These are phyloP conservation scores for Chrysoporthe austroafricana DNA, from an alignment of 2,329 filamentous ascomycete genomes.

Conservation along the genomic window DNA sequence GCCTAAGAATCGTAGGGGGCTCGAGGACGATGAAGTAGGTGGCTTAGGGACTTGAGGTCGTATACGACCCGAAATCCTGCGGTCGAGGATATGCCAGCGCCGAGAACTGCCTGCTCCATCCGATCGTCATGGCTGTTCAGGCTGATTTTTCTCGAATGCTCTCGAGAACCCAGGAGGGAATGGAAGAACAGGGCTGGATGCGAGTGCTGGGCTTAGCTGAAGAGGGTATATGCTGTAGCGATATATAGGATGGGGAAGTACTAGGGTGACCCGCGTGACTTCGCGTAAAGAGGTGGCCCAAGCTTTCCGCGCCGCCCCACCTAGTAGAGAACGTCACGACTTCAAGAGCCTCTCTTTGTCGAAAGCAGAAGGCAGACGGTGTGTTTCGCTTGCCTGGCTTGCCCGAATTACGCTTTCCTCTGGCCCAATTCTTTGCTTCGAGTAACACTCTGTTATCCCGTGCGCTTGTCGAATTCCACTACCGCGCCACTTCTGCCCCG, in stretches of 20 bases:
- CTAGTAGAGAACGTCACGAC: slow-evolving; percentile 22
- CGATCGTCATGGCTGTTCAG: not conserved
- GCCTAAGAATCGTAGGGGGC: no score
- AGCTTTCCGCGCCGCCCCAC: slow-evolving; percentile 23
- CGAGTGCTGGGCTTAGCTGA: no score
- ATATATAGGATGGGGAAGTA: no score
- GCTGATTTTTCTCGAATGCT: no score
- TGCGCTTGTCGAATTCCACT: not conserved
- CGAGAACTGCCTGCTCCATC: not conserved
- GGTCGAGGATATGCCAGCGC: no score
- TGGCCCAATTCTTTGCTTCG: not conserved
- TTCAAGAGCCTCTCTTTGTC: slow-evolving; percentile 1
- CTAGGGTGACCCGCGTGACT: slow-evolving; percentile 20
- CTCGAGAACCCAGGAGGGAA: no score
- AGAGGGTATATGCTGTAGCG: no score
- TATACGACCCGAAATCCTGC: no score
- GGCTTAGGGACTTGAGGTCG: no score
- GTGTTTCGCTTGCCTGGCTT: not conserved
- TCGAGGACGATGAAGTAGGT: no score
- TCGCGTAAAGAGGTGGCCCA: slow-evolving; percentile 26
- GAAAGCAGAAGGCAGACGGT: not conserved
- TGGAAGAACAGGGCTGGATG: not conserved
- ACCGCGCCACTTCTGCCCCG: not conserved
- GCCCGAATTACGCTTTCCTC: not conserved
- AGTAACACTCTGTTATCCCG: no score